Evolutionary conservation across 768 basidiomycete genomes (phyloP), one percentile per base, ranked within the genome.

Genomic region (Suillus lakei): DNA sequence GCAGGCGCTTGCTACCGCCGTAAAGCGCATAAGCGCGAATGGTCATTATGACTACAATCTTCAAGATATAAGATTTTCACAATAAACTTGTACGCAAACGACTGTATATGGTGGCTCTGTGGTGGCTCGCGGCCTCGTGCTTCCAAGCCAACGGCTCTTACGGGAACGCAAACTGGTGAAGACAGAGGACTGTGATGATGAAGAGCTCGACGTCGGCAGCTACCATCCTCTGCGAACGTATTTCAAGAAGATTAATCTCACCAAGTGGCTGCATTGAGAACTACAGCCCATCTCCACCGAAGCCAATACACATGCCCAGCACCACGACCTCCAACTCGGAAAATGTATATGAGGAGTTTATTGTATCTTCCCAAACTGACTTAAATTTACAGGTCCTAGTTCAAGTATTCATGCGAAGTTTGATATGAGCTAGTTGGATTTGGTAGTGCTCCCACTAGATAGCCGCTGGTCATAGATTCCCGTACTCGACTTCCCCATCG

Each of bases 401-500:
- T 12, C 12, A 21, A 54, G 18, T 32, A 10, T 53, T 53, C 26
- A 50, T 30, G 32, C 21, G 21, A 6, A 30, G 18, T 54, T 12
- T 13, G 12, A 32, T 18, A 30, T 30, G 51, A 53, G 18, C 16
- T 32, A 1, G 2, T 54, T 34, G 21, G 18, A 30, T 21, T n/a
- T 54, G 21, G 21, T n/a, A 54, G 12, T 32, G 12, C 21, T 53
- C 51, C 18, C 12, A 54, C 6, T 32, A 54, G 30, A 32, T 21
- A 21, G 28, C 18, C 18, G 10, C 51, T 23, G 9, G 48, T 69
- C 65, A 75, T 10, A 83, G 48, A 3, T 51, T 67, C 16, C 93
- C 93, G 72, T 86, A 93, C 12, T 82, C 85, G 23, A 90, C 78
- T 66, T 80, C 77, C 3, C 95, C 95, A 68, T 93, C 93, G 1